Conservation (phyloP, 345 rosid species). For the Euclidium syriacum region DNA sequence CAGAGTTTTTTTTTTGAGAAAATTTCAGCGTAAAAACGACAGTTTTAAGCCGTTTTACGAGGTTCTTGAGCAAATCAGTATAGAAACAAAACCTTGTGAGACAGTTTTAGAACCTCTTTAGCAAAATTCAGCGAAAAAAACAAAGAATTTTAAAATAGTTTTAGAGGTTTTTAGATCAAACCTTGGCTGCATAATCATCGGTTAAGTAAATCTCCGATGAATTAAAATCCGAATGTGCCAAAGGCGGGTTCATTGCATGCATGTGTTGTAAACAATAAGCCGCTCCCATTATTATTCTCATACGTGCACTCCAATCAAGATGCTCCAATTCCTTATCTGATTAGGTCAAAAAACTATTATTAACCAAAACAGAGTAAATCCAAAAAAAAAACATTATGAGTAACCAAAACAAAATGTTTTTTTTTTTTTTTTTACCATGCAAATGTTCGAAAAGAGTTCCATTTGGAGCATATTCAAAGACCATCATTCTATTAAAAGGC, state of each 20-base stretch:
- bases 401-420: too few relatives aligned
- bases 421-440: slow-evolving; percentile 58
- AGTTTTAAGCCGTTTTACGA: too few relatives aligned
- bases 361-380: not conserved
- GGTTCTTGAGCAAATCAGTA: not conserved
- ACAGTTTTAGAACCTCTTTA: not conserved
- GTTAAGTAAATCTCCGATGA: slow-evolving; percentile 52
- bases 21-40: too few relatives aligned
- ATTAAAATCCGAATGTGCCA: slow-evolving; percentile 51
- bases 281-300: slow-evolving; percentile 65
- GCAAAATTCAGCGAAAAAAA: not conserved
- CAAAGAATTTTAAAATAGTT: not conserved
- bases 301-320: slow-evolving; percentile 70
- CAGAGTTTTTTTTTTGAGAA: too few relatives aligned
- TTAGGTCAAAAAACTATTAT: too few relatives aligned
- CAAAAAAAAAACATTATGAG: not conserved
- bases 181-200: slow-evolving; percentile 97
- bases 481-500: slow-evolving; percentile 76
- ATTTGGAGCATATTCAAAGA: slow-evolving; percentile 78
- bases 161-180: slow-evolving; percentile 9
- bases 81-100: not conserved
- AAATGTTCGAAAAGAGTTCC: slow-evolving; percentile 79
- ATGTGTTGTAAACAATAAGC: slow-evolving; percentile 70
- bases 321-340: slow-evolving; percentile 68
- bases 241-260: slow-evolving; percentile 48